Percentiles rank a stretch among this genome's conserved stretches.
Conservation (phyloP, 2,329 filamentous ascomycete species). For the Monosporascus ibericus region DNA sequence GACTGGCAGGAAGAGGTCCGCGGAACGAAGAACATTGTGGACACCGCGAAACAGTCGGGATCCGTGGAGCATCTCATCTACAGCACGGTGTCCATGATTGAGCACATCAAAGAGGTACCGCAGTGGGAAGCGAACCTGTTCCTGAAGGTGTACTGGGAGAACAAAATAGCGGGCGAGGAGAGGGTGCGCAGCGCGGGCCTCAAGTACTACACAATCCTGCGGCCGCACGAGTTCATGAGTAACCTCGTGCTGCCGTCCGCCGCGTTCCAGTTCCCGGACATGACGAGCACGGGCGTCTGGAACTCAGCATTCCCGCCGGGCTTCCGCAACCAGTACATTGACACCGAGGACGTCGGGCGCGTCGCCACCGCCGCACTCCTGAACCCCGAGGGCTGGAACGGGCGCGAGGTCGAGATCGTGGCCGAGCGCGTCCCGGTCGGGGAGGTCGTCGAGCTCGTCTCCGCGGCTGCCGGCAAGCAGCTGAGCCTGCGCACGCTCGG, state of each 20-base stretch:
- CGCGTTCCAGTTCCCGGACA: slow-evolving; percentile 1
- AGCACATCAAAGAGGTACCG: neutral
- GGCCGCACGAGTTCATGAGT: slow-evolving; percentile 12
- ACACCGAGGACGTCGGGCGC: slow-evolving; percentile 9
- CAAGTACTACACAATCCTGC: slow-evolving; percentile 11
- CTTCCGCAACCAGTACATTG: slow-evolving; percentile 2
- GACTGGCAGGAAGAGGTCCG: slow-evolving; percentile 5
- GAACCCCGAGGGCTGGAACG: slow-evolving; percentile 4
- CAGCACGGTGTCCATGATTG: slow-evolving; percentile 4
- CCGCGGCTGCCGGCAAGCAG: slow-evolving; percentile 7
- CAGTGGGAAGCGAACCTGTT: slow-evolving; percentile 4
- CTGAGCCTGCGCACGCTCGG: slow-evolving; percentile 3
- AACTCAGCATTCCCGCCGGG: slow-evolving; percentile 1
- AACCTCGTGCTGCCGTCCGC: slow-evolving; percentile 7
- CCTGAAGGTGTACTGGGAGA: slow-evolving; percentile 5
- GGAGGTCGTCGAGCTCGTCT: slow-evolving; percentile 2
- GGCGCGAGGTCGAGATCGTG: slow-evolving; percentile 3
- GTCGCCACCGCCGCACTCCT: slow-evolving; percentile 5
- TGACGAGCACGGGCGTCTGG: slow-evolving; percentile 4
- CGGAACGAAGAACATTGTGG: slow-evolving; percentile 7
- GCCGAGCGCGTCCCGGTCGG: slow-evolving; percentile 3
- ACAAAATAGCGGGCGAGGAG: slow-evolving; percentile 8
- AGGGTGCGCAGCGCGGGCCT: slow-evolving; percentile 6
- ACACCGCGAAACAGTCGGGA: slow-evolving; percentile 5
- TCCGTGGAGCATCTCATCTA: slow-evolving; percentile 10